Evolutionary conservation across 768 basidiomycete genomes (phyloP).

Genomic region (Leucocoprinus leucothites): DNA sequence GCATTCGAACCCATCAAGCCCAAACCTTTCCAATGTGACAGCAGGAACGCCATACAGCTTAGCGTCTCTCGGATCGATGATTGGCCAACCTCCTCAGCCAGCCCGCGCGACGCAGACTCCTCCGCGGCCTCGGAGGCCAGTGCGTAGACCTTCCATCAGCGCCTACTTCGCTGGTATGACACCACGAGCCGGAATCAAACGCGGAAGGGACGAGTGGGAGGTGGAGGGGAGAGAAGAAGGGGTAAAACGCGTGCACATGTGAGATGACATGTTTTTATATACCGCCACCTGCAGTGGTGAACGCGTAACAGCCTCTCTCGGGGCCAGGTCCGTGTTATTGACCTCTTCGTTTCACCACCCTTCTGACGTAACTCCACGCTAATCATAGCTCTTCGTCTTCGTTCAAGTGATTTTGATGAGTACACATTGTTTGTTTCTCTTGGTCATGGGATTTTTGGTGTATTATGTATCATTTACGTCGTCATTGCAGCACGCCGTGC

Average conservation of each 20-base stretch:
- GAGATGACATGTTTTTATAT: background rate
- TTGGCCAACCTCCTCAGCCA: slow-evolving; percentile 9
- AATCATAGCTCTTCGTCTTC: background rate
- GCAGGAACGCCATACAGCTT: slow-evolving; percentile 6
- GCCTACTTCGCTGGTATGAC: slow-evolving; percentile 33
- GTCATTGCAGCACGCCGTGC: background rate
- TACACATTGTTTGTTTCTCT: background rate
- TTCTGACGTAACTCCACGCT: background rate
- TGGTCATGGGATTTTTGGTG: background rate
- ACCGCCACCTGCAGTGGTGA: background rate
- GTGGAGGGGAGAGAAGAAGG: background rate
- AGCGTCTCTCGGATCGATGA: background rate
- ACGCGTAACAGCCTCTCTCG: background rate
- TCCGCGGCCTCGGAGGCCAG: slow-evolving; percentile 8
- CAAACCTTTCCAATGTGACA: slow-evolving; percentile 30
- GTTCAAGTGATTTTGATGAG: background rate
- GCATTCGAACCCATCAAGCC: slow-evolving; percentile 68
- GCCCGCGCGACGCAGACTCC: slow-evolving; percentile 14
- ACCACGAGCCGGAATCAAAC: background rate
- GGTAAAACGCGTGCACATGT: slow-evolving; percentile 8
- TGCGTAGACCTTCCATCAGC: slow-evolving; percentile 41
- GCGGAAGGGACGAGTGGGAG: slow-evolving; percentile 4
- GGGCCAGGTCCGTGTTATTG: background rate
- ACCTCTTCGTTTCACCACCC: background rate
- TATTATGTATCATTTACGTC: background rate